Base-by-base conservation (phyloP, 192 early-diverging fungal species). In the Coemansia sp. region DNA sequence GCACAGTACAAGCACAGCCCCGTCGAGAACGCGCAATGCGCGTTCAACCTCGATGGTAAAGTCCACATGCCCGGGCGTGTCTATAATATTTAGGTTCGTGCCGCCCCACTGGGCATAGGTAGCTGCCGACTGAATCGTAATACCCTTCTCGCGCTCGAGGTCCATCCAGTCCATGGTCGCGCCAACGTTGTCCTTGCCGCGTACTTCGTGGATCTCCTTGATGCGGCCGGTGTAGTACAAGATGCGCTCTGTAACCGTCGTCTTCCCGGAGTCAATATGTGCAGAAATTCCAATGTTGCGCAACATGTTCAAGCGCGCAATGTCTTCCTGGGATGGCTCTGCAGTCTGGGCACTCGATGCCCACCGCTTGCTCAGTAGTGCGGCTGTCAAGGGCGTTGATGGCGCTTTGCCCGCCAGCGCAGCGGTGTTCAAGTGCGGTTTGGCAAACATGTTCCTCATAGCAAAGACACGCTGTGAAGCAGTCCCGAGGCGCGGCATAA, bases 151-250 rank as follows among this genome's bases (percentile, higher is more conserved):
- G 55, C 94, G 82, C 80, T 97, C 96, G 18, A 97, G 81, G 22
- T 97, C 94, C 96, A 98, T 98, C 31, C 91, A 95, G 78, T 99
- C 96, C 96, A 99, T 99, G 63, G 93, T 97, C 10, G 96, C 96
- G 47, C 94, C 96, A 32, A 95, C 91, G 65, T 85, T 86, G 65
- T 92, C 88, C 56, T 81, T 83, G 55, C 88, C 88, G 57, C 90
- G 87, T 26, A 92, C 88, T 58, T 92, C 88, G 70, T 92, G 90
- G 63, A 92, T 92, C 63, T 87, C 85, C 76, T 89, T 90, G 78
- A 92, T 92, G 46, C 88, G 84, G 15, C 90, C 90, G 13, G 90
- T 89, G 63, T 90, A 90, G 68, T 82, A 90, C 31, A 92, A 65
- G 37, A 92, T 83, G 62, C 90, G 86, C 67, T 92, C 90, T 5